Percentiles rank a stretch among this genome's conserved stretches.
These are phyloP conservation scores for Lactarius akahatsu DNA, from an alignment of 768 basidiomycete species.

Conservation along the genomic window DNA sequence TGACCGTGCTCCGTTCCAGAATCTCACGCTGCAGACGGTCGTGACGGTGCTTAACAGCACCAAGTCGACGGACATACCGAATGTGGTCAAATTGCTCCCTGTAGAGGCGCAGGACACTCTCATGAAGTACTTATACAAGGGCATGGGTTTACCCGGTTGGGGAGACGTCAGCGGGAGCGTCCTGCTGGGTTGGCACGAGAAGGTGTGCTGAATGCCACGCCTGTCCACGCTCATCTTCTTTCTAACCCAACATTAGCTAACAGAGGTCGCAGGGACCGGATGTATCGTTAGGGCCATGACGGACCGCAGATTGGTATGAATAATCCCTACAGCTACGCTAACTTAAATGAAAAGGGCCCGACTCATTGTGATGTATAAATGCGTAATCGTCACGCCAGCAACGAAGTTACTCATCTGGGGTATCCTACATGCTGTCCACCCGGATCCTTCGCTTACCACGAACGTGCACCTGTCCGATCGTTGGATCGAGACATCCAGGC, in stretches of 20 bases:
- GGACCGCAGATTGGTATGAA: slow-evolving; percentile 59
- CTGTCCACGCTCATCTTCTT: neutral
- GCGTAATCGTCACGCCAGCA: slow-evolving; percentile 7
- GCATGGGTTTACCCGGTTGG: slow-evolving; percentile 70
- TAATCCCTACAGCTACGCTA: slow-evolving; percentile 14
- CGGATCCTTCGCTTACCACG: neutral
- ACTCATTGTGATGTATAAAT: slow-evolving; percentile 14
- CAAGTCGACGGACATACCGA: slow-evolving; percentile 81
- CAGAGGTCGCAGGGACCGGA: slow-evolving; percentile 90
- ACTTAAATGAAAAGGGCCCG: slow-evolving; percentile 13
- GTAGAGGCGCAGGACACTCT: slow-evolving; percentile 82
- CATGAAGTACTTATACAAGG: slow-evolving; percentile 99
- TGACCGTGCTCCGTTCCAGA: slow-evolving; percentile 43
- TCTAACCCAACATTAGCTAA: slow-evolving; percentile 54
- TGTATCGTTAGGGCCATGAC: slow-evolving; percentile 90
- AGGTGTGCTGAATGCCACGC: slow-evolving; percentile 55
- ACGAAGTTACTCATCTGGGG: slow-evolving; percentile 1
- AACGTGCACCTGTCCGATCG: slow-evolving; percentile 2
- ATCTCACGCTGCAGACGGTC: slow-evolving; percentile 73
- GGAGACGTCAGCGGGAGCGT: slow-evolving; percentile 66
- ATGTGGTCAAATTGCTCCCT: slow-evolving; percentile 68
- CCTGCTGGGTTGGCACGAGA: slow-evolving; percentile 91
- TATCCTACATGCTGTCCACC: slow-evolving; percentile 5
- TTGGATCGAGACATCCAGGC: neutral
- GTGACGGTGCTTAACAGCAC: slow-evolving; percentile 93